Percentiles rank a stretch among this genome's conserved stretches.
phyloP scores from a whole-genome alignment of 139 green algal genomes.

The Tetradesmus obliquus region DNA sequence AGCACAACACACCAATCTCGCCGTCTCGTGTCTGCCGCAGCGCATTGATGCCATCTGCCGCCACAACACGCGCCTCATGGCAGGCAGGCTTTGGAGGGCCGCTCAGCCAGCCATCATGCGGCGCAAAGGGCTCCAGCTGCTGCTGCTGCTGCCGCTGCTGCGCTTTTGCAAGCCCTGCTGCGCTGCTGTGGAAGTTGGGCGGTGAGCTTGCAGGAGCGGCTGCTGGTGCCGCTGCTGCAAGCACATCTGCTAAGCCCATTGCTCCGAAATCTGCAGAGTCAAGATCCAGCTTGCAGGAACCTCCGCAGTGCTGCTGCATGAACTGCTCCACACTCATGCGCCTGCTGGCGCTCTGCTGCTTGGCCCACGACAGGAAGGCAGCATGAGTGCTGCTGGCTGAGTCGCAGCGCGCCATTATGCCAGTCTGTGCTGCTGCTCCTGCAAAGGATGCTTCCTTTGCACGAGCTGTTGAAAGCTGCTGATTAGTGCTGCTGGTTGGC shows the following conservation, averaged over 20 bases:
- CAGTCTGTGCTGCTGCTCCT: neutral
- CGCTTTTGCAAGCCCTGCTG: neutral
- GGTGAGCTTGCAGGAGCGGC: neutral
- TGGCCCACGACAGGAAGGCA: slow-evolving; percentile 3
- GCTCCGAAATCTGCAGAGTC: neutral
- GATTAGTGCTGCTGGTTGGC: neutral
- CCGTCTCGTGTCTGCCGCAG: slow-evolving; percentile 24
- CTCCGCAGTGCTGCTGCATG: neutral
- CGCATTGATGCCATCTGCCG: slow-evolving; percentile 43
- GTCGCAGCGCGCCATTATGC: neutral
- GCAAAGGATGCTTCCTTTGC: neutral
- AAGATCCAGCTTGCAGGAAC: neutral
- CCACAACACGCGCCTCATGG: slow-evolving; percentile 22
- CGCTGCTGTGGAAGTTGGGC: neutral
- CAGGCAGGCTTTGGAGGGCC: slow-evolving; percentile 45
- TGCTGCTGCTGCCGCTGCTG: neutral
- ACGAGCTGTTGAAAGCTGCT: neutral
- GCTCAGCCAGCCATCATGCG: slow-evolving; percentile 33
- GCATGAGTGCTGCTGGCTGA: slow-evolving; percentile 10
- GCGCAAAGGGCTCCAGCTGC: slow-evolving; percentile 11
- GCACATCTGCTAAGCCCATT: neutral
- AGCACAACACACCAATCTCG: slow-evolving; percentile 33
- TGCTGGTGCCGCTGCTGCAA: neutral
- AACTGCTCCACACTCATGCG: slow-evolving; percentile 18
- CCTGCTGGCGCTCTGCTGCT: slow-evolving; percentile 8